These are phyloP conservation scores for Ganoderma meredithae DNA, from an alignment of 1,284 basidiomycete genomes.

Conservation along the genomic window DNA sequence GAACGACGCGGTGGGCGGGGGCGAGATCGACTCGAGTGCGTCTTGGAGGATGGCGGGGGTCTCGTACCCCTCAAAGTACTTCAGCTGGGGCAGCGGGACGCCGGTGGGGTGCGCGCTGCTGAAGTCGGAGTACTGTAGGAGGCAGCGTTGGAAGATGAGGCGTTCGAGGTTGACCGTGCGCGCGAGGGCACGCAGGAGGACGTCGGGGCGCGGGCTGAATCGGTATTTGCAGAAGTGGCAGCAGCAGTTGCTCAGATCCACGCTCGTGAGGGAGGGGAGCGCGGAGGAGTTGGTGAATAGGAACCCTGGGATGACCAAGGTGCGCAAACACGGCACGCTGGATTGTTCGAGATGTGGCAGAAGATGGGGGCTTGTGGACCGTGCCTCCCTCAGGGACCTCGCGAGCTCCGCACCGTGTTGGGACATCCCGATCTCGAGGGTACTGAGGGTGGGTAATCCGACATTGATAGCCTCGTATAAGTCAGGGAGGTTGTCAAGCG, in stretches of 20 bases:
- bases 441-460: neutral
- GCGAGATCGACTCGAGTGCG: neutral
- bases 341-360: conserved; percentile 5
- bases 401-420: conserved; percentile 3
- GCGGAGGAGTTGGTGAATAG: conserved; percentile 10
- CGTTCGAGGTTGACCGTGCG: neutral
- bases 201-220: neutral
- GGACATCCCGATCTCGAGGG: conserved; percentile 1
- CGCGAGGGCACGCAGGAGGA: conserved; percentile 4
- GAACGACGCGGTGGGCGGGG: conserved; percentile 1
- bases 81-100: neutral
- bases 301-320: conserved; percentile 5
- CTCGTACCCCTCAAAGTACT: conserved; percentile 1
- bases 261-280: neutral
- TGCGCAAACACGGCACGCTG: neutral
- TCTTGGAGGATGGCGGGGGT: neutral
- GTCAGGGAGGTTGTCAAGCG: conserved; percentile 8
- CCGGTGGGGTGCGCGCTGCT: neutral
- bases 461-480: conserved; percentile 4
- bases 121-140: neutral
- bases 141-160: conserved; percentile 2
- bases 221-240: conserved; percentile 4
- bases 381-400: conserved; percentile 8
- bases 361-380: conserved; percentile 2
- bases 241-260: conserved; percentile 7